These are phyloP conservation scores for Filobasidium floriforme DNA, from an alignment of 768 basidiomycete genomes.

Conservation along the genomic window DNA sequence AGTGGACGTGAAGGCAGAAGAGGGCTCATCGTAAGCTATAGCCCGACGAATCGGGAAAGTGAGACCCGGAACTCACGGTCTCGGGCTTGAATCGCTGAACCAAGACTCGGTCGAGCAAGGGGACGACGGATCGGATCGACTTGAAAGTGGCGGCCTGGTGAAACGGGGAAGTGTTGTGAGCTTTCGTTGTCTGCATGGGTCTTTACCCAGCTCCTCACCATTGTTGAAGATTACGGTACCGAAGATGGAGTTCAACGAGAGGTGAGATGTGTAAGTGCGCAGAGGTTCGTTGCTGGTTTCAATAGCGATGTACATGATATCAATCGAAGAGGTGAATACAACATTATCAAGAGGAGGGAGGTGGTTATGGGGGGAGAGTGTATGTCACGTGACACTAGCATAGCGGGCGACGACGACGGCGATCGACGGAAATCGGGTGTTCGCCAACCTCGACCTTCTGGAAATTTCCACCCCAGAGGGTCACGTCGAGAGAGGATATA, in stretches of 20 bases:
- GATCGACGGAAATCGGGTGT: background rate
- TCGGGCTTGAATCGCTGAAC: conserved; percentile 97
- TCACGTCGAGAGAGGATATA: background rate
- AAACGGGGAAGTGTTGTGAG: background rate
- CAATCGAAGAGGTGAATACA: too few relatives aligned
- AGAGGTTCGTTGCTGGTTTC: too few relatives aligned
- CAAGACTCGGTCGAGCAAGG: conserved; percentile 89
- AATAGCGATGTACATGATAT: too few relatives aligned
- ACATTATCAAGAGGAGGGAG: too few relatives aligned
- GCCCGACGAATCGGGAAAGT: background rate
- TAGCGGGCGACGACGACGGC: background rate
- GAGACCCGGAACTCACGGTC: conserved; percentile 56
- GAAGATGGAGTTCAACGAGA: too few relatives aligned
- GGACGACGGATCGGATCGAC: conserved; percentile 79
- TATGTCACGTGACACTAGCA: background rate
- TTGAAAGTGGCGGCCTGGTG: conserved; percentile 70
- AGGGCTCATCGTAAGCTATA: background rate
- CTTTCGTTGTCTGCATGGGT: background rate
- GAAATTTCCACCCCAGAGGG: background rate
- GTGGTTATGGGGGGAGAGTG: too few relatives aligned
- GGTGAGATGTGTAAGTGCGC: too few relatives aligned
- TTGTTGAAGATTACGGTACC: too few relatives aligned
- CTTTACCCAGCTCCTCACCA: background rate
- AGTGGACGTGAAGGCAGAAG: conserved; percentile 3
- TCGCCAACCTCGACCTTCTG: background rate